Evolutionary conservation across 2,329 filamentous ascomycete genomes (phyloP).

Genomic region (Rhinocladiella similis): DNA sequence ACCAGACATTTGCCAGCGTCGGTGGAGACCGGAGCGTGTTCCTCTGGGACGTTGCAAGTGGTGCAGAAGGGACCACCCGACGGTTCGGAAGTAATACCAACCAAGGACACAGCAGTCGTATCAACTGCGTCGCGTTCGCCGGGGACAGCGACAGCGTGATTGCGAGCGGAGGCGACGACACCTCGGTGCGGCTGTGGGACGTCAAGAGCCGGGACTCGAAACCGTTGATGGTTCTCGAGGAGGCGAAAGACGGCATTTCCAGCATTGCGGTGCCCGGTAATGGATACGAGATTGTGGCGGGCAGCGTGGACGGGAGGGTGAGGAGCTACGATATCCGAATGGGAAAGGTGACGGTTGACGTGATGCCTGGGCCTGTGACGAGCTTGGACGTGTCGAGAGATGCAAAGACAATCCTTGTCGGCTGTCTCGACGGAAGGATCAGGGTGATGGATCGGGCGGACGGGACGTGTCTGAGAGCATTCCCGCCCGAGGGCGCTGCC

Average conservation of each 20-base stretch:
- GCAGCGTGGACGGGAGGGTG: slow-evolving; percentile 81
- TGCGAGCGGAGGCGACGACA: slow-evolving; percentile 71
- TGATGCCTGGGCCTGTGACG: slow-evolving; percentile 69
- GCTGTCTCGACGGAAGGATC: slow-evolving; percentile 72
- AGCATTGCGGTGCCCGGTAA: slow-evolving; percentile 15
- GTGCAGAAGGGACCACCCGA: slow-evolving; percentile 66
- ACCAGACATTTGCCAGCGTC: slow-evolving; percentile 79
- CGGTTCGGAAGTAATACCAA: slow-evolving; percentile 63
- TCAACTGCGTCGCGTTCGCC: slow-evolving; percentile 78
- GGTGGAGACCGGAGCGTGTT: slow-evolving; percentile 91
- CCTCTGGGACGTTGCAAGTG: slow-evolving; percentile 84
- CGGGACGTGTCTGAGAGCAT: slow-evolving; percentile 72
- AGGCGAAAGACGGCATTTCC: slow-evolving; percentile 66
- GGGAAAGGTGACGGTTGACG: slow-evolving; percentile 70
- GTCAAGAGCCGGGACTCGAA: slow-evolving; percentile 54
- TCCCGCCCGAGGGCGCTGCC: slow-evolving; percentile 48
- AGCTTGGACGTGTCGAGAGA: slow-evolving; percentile 71
- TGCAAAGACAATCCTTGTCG: slow-evolving; percentile 72
- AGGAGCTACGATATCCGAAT: slow-evolving; percentile 79
- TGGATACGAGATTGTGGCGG: slow-evolving; percentile 58
- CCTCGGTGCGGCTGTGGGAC: slow-evolving; percentile 77
- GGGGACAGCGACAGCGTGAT: slow-evolving; percentile 71
- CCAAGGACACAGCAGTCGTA: slow-evolving; percentile 65
- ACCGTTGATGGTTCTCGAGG: slow-evolving; percentile 70
- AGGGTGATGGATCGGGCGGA: slow-evolving; percentile 77